Evolutionary conservation across 2,329 filamentous ascomycete species (phyloP), one percentile per base, ranked within the genome.

Genomic region (Xylariaceae sp.): DNA sequence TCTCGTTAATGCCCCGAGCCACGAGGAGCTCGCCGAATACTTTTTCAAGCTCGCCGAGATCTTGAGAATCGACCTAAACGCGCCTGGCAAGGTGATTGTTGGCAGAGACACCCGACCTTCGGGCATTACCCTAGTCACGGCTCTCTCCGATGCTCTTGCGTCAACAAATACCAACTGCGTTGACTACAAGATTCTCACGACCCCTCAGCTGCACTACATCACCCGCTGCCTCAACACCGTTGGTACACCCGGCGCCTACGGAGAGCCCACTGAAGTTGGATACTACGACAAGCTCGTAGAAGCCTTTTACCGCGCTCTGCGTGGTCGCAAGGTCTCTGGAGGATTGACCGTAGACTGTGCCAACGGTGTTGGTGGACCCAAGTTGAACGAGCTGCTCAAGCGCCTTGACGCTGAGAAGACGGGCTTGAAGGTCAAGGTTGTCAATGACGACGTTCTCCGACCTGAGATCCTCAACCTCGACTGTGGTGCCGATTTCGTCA

Each of bases 131-230:
- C 86, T 99, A 30, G 89, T 92, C 35, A 80, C 83, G 45, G 89
- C 92, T 61, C 83, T 97, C 53, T 83, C 87, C 60, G 88, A 90
- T 70, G 90, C 90, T 15, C 80, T 97, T 64, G 86, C 88, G 61
- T 90, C 90, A 55, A 88, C 88, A 51, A 83, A 84, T 58, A 85
- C 88, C 57, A 85, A 90, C 61, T 88, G 85, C 71, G 85, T 85
- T 71, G 93, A 97, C 79, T 93, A 87, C 78, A 94, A 93, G 76
- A 87, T 92, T 72, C 81, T 97, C 70, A 97, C 94, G 10, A 99
- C 94, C 2, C 94, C 94, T n/a, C 94, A 97, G 77, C 83, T 99
- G 60, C 94, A 99, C 79, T 99, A 99, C 76, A 82, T 97, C 65
- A 93, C 93, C 37, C 90, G 94, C 65, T 96, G 92, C 75, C 84